Evolutionary conservation across 768 basidiomycete genomes (phyloP).

Genomic region (Boletales sp.): DNA sequence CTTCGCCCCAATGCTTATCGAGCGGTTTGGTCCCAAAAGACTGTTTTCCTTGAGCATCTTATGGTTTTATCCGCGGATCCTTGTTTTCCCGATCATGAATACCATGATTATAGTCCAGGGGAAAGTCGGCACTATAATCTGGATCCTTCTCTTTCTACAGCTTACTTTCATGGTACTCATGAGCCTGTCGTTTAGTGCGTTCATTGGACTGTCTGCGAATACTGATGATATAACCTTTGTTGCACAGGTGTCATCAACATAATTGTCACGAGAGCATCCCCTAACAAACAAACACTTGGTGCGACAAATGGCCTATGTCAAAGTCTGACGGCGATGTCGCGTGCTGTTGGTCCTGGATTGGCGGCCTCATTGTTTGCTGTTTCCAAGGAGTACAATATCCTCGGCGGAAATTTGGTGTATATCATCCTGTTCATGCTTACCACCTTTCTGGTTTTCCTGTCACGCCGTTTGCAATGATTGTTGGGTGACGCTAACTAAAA

Average conservation of each 20-base stretch:
- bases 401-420: constrained; percentile 52
- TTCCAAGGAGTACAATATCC: constrained; percentile 44
- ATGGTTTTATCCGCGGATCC: constrained; percentile 36
- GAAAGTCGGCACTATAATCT: constrained; percentile 34
- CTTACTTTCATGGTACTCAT: constrained; percentile 27
- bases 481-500: too few species aligned
- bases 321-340: constrained; percentile 40
- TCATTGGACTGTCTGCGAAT: neutral
- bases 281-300: constrained; percentile 50
- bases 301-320: constrained; percentile 58
- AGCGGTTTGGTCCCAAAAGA: constrained; percentile 38
- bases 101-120: constrained; percentile 30
- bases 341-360: constrained; percentile 47
- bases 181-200: constrained; percentile 43
- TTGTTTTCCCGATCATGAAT: constrained; percentile 46
- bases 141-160: constrained; percentile 33
- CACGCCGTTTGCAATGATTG: constrained; percentile 9
- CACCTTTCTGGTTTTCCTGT: constrained; percentile 19
- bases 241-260: constrained; percentile 46
- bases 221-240: neutral
- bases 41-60: constrained; percentile 39
- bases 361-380: constrained; percentile 50
- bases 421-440: constrained; percentile 34
- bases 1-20: constrained; percentile 40
- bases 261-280: constrained; percentile 50